Evolutionary conservation across 2,329 filamentous ascomycete genomes (phyloP), one percentile per base, ranked within the genome.

Genomic region (Dactylonectria macrodidyma): DNA sequence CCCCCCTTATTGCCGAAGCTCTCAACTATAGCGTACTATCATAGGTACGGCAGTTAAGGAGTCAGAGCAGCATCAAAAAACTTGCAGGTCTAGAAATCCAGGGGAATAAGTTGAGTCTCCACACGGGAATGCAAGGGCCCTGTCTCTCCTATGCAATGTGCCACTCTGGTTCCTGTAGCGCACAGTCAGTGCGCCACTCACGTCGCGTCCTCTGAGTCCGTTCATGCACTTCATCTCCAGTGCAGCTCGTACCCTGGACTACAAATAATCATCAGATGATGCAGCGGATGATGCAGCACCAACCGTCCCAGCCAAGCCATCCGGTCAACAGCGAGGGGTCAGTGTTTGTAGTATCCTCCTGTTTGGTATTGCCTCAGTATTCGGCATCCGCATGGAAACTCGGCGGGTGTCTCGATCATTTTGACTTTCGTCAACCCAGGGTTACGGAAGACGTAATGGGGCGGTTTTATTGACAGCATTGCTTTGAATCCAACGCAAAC

Each of bases 61-160:
- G 26, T 30, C 26, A 4, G 4, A 30, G 7, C 26, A 30, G 26
- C 26, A 30, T 30, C 26, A 30, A 30, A 30, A 30, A 30, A 30
- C 26, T 30, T 30, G 26, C 26, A 30, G 26, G 30, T 7, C 51
- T 30, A 54, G 51, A 54, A 54, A 36, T 24, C 51, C 51, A 54
- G 51, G 51, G 51, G 51, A 36, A 54, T 8, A 52, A 36, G 51
- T 24, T 54, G 30, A 33, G 51, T 36, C 51, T n/a, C 51, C 51
- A 54, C 51, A 19, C 51, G 51, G 33, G 33, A 54, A 54, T 54
- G 51, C 51, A 54, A 30, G 51, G 51, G n/a, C 26, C 51, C 33
- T 54, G 51, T 52, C 48, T 34, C 48, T 34, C 30, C 48, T 30
- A 34, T 52, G 48, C 48, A 19, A 14, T 16, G 26, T 26, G 30